Evolutionary conservation across 2,329 filamentous ascomycete species (phyloP).

Genomic region (Aspergillus ochraceus): DNA sequence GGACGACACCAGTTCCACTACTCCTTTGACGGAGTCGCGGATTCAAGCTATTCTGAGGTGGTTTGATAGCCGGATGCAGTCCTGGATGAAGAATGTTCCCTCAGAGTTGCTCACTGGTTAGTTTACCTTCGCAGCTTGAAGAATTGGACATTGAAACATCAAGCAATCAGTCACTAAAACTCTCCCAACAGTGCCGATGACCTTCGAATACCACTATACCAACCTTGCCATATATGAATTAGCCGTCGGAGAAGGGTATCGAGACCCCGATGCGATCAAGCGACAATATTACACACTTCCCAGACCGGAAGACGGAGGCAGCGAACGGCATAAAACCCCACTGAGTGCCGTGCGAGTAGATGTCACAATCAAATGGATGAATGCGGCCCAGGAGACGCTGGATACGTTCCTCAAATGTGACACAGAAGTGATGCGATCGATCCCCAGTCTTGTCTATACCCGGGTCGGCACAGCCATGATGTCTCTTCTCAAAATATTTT

Average conservation of each 20-base stretch:
- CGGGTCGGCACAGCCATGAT: slow-evolving; percentile 33
- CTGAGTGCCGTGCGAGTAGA: slow-evolving; percentile 37
- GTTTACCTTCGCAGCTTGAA: background rate
- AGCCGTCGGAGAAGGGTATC: slow-evolving; percentile 36
- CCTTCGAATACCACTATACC: slow-evolving; percentile 27
- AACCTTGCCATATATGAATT: slow-evolving; percentile 36
- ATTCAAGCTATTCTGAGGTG: slow-evolving; percentile 35
- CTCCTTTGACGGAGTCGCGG: slow-evolving; percentile 33
- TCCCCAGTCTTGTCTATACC: slow-evolving; percentile 36
- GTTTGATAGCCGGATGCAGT: slow-evolving; percentile 38
- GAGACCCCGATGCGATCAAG: slow-evolving; percentile 36
- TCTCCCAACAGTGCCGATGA: slow-evolving; percentile 11
- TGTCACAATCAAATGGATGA: slow-evolving; percentile 40
- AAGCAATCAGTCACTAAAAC: background rate
- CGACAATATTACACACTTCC: slow-evolving; percentile 35
- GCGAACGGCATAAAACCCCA: slow-evolving; percentile 10
- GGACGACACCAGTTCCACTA: slow-evolving; percentile 34
- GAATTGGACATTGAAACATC: background rate
- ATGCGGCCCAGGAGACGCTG: slow-evolving; percentile 34
- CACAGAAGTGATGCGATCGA: slow-evolving; percentile 32
- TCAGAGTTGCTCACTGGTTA: slow-evolving; percentile 32
- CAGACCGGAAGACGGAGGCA: slow-evolving; percentile 18
- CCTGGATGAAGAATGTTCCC: slow-evolving; percentile 31
- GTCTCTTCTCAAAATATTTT: slow-evolving; percentile 37
- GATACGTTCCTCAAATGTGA: slow-evolving; percentile 34